phyloP scores from a whole-genome alignment of 495 filamentous ascomycete genomes.

The Tuber calosporum region DNA sequence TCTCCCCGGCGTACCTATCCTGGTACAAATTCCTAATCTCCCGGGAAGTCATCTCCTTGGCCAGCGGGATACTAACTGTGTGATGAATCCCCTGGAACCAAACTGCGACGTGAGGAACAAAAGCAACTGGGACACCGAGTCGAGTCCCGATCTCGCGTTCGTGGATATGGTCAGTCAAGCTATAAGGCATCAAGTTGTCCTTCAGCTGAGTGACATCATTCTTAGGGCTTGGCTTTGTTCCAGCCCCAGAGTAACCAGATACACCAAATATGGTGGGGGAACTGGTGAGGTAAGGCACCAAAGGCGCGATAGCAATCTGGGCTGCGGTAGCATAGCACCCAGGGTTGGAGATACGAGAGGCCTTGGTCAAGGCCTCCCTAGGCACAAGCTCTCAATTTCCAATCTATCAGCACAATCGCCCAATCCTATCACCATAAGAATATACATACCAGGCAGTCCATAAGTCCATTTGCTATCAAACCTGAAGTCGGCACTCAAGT shows the following conservation, averaged over 20 bases:
- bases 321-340: constrained; percentile 97
- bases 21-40: constrained; percentile 94
- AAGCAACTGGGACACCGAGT: constrained; percentile 69
- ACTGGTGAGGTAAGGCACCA: constrained; percentile 68
- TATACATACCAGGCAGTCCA: constrained; percentile 60
- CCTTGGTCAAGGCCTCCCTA: constrained; percentile 67
- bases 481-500: constrained; percentile 91
- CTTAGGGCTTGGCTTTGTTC: constrained; percentile 91
- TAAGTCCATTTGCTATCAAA: constrained; percentile 91
- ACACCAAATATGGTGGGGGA: constrained; percentile 87
- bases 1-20: constrained; percentile 91
- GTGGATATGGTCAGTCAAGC: constrained; percentile 90
- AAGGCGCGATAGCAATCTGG: constrained; percentile 79
- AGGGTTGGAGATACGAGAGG: constrained; percentile 85
- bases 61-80: constrained; percentile 81
- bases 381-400: constrained; percentile 58
- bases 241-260: constrained; percentile 91
- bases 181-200: constrained; percentile 88
- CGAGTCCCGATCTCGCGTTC: constrained; percentile 81
- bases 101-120: constrained; percentile 87
- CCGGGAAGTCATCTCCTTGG: constrained; percentile 72
- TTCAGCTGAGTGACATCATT: constrained; percentile 85
- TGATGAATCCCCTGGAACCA: constrained; percentile 98
- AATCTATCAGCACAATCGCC: constrained; percentile 13
- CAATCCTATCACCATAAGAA: neutral